These are phyloP conservation scores for Porcisia hertigi DNA, from an alignment of 208 protist species.

Conservation along the genomic window DNA sequence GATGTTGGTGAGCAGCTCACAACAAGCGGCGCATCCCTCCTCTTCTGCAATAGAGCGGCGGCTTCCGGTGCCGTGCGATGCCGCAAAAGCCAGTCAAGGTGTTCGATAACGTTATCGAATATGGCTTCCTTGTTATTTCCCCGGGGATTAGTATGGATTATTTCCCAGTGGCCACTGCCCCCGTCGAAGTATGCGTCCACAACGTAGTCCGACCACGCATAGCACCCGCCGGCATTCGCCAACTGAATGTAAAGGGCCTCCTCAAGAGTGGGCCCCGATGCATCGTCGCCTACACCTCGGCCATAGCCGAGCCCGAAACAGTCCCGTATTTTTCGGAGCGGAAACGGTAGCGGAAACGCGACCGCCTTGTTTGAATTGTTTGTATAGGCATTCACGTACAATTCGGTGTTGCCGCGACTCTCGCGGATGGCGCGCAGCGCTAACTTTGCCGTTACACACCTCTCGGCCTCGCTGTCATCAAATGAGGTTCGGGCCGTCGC, in stretches of 20 bases:
- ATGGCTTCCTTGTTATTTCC: constrained; percentile 63
- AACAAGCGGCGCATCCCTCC: constrained; percentile 16
- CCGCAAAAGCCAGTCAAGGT: constrained; percentile 59
- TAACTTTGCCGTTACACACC: constrained; percentile 40
- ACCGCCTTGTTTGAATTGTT: constrained; percentile 44
- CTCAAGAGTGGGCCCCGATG: constrained; percentile 28
- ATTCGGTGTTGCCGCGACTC: constrained; percentile 26
- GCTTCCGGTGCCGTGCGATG: constrained; percentile 11
- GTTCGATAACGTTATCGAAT: constrained; percentile 62
- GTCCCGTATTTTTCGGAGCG: constrained; percentile 63
- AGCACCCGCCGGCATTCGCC: constrained; percentile 78
- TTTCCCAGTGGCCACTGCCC: constrained; percentile 57
- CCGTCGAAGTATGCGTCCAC: constrained; percentile 70
- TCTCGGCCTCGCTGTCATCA: constrained; percentile 20
- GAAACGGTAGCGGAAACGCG: constrained; percentile 54
- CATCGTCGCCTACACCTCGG: not conserved
- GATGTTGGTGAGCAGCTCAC: constrained; percentile 2
- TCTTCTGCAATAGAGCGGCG: constrained; percentile 16
- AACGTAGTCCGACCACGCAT: constrained; percentile 83
- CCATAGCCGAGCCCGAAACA: constrained; percentile 53
- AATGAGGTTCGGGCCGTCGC: not conserved
- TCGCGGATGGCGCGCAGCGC: constrained; percentile 52
- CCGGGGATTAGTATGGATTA: constrained; percentile 49
- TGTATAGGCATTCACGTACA: constrained; percentile 53
- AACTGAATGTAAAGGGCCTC: constrained; percentile 68